These are phyloP conservation scores for Pythium vanterpoolii DNA, from an alignment of 352 stramenopile species.

Conservation along the genomic window DNA sequence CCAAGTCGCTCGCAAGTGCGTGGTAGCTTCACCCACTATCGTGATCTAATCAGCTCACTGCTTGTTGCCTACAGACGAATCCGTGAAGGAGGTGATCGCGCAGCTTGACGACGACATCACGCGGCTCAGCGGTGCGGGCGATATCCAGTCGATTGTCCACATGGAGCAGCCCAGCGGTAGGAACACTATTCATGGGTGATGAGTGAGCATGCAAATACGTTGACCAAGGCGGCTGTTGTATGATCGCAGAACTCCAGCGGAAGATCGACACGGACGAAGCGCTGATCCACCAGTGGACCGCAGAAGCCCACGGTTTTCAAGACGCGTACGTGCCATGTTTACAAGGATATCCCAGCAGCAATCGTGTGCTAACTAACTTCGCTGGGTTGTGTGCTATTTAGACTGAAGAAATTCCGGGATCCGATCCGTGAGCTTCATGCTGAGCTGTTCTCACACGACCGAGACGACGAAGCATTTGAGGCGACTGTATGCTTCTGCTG, in stretches of 20 bases:
- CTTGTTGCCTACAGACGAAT: slow-evolving; percentile 28
- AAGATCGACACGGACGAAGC: slow-evolving; percentile 43
- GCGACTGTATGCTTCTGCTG: slow-evolving; percentile 27
- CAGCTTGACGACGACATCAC: slow-evolving; percentile 58
- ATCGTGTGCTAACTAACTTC: not conserved
- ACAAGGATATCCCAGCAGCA: not conserved
- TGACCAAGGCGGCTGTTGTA: not conserved
- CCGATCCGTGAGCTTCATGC: slow-evolving; percentile 52
- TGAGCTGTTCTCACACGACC: slow-evolving; percentile 44
- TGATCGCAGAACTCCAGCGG: slow-evolving; percentile 42
- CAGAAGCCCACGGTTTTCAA: slow-evolving; percentile 42
- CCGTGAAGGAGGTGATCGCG: slow-evolving; percentile 40
- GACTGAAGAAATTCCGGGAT: slow-evolving; percentile 46
- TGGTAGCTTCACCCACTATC: not conserved
- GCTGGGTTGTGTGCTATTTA: slow-evolving; percentile 5
- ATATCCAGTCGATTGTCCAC: slow-evolving; percentile 33
- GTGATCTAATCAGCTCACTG: too few species aligned
- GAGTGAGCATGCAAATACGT: not conserved
- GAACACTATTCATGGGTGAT: not conserved
- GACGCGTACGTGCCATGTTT: slow-evolving; percentile 34
- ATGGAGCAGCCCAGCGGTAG: slow-evolving; percentile 46
- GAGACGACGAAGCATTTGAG: slow-evolving; percentile 37
- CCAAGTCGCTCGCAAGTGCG: slow-evolving; percentile 45
- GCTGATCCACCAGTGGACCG: slow-evolving; percentile 46
- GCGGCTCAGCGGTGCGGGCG: slow-evolving; percentile 41